phyloP scores from a whole-genome alignment of 345 rosid genomes.

The Syzygium aromaticum region DNA sequence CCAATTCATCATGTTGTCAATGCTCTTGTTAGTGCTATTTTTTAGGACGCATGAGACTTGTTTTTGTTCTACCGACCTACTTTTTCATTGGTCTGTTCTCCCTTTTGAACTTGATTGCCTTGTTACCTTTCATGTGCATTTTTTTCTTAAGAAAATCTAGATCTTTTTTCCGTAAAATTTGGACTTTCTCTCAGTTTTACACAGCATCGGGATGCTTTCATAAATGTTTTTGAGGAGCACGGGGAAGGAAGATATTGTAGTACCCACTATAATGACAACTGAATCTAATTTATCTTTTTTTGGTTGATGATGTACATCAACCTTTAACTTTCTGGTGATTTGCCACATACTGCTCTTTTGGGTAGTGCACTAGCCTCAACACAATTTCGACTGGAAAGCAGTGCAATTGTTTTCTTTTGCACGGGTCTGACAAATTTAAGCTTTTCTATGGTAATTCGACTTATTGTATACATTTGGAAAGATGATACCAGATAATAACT shows the following conservation, averaged over 20 bases:
- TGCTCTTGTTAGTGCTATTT: neutral
- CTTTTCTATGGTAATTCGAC: neutral
- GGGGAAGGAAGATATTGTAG: constrained; percentile 86
- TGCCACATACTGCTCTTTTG: neutral
- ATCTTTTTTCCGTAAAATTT: neutral
- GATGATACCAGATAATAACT: neutral
- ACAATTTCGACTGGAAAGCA: neutral
- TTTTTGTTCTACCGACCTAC: neutral
- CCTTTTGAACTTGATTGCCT: neutral
- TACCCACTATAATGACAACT: constrained; percentile 69
- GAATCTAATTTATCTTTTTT: neutral
- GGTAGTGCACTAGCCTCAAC: neutral
- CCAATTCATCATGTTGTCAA: neutral
- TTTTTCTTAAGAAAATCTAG: neutral
- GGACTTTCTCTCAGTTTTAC: constrained; percentile 49
- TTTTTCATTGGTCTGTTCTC: neutral
- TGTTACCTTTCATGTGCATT: neutral
- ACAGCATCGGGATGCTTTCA: constrained; percentile 85
- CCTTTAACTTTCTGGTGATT: neutral
- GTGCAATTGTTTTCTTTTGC: neutral
- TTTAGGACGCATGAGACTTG: neutral
- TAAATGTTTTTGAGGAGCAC: constrained; percentile 92
- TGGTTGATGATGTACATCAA: neutral
- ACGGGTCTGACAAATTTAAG: neutral
- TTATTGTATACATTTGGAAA: neutral